Percentiles rank a stretch among this genome's conserved stretches.
phyloP scores from a whole-genome alignment of 2,329 filamentous ascomycete species.

The Penicillium sp. region DNA sequence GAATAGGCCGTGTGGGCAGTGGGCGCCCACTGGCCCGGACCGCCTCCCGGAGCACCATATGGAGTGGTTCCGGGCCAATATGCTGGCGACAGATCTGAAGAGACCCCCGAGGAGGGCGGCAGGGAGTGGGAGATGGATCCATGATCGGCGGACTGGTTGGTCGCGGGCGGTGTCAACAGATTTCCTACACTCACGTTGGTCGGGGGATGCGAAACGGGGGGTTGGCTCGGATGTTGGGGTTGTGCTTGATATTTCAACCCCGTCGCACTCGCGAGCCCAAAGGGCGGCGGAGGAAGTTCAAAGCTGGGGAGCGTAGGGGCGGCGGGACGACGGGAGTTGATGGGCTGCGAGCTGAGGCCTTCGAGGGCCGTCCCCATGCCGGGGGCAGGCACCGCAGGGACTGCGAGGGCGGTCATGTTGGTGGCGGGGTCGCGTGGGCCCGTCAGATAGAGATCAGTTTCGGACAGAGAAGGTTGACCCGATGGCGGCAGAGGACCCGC shows the following conservation, averaged over 20 bases:
- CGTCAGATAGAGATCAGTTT: slow-evolving; percentile 36
- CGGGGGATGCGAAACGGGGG: slow-evolving; percentile 34
- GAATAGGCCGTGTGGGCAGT: slow-evolving; percentile 37
- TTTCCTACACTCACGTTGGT: slow-evolving; percentile 54
- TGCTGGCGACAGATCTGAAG: slow-evolving; percentile 44
- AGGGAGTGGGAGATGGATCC: slow-evolving; percentile 36
- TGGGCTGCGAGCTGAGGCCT: slow-evolving; percentile 57
- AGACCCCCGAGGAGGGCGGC: slow-evolving; percentile 51
- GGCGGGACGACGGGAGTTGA: slow-evolving; percentile 65
- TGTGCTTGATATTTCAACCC: slow-evolving; percentile 46
- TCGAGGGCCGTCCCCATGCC: slow-evolving; percentile 59
- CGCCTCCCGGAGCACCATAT: slow-evolving; percentile 35
- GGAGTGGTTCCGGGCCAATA: slow-evolving; percentile 58
- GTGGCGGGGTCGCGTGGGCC: slow-evolving; percentile 41
- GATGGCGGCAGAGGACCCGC: slow-evolving; percentile 5
- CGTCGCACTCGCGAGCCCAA: slow-evolving; percentile 38
- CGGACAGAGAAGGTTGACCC: slow-evolving; percentile 29
- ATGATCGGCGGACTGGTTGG: slow-evolving; percentile 48
- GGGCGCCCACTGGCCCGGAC: slow-evolving; percentile 31
- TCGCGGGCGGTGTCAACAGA: slow-evolving; percentile 56
- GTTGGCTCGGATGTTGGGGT: slow-evolving; percentile 23
- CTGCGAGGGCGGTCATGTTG: slow-evolving; percentile 59
- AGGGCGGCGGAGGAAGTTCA: slow-evolving; percentile 58
- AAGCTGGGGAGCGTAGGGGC: slow-evolving; percentile 63
- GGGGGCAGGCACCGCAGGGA: slow-evolving; percentile 52